phyloP scores from a whole-genome alignment of 345 rosid genomes.

The Populus alba region DNA sequence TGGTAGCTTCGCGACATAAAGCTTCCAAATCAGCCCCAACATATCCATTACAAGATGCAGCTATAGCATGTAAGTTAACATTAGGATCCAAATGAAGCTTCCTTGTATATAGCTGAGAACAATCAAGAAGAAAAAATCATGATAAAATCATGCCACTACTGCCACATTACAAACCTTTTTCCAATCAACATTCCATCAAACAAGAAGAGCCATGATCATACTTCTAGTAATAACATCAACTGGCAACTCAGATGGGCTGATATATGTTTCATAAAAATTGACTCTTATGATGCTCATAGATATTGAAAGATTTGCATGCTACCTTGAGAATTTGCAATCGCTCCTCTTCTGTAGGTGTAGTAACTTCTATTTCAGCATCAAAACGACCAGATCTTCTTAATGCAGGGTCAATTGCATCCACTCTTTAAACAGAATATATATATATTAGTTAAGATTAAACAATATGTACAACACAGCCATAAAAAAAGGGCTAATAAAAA shows the following conservation, averaged over 20 bases:
- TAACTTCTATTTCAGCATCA: constrained; percentile 84
- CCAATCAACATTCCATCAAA: not conserved
- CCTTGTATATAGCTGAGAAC: constrained; percentile 71
- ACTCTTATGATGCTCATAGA: not conserved
- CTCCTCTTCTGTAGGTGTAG: constrained; percentile 74
- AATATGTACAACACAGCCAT: not conserved
- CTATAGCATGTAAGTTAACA: constrained; percentile 61
- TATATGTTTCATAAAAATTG: not conserved
- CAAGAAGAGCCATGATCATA: not conserved
- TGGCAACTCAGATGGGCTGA: not conserved
- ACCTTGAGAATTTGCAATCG: constrained; percentile 81
- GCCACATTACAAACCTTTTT: not conserved
- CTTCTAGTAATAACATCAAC: not conserved
- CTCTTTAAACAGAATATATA: constrained; percentile 35
- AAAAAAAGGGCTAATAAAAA: not conserved
- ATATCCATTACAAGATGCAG: constrained; percentile 81
- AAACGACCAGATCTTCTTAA: constrained; percentile 81
- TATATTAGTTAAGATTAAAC: too few relatives aligned
- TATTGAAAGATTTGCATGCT: constrained; percentile 1
- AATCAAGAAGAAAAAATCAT: constrained; percentile 7
- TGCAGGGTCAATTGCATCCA: constrained; percentile 77
- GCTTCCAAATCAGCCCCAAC: constrained; percentile 98
- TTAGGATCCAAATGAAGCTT: constrained; percentile 52
- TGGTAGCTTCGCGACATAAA: constrained; percentile 72
- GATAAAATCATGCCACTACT: not conserved